Evolutionary conservation across 2,329 filamentous ascomycete species (phyloP).

Genomic region (Albifimbria verrucaria): DNA sequence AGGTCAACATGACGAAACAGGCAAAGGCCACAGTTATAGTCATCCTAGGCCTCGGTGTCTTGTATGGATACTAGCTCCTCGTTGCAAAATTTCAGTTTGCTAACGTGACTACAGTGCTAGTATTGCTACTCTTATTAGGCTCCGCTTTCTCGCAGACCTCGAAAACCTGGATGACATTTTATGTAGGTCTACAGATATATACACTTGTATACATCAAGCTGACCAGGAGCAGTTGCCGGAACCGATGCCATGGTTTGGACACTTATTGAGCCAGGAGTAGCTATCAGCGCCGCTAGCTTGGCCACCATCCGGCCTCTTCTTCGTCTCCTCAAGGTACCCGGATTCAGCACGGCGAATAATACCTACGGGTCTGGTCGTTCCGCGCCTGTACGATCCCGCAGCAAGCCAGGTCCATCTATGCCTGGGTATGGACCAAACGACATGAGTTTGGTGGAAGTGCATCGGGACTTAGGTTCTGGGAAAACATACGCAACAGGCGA

Average conservation of each 20-base stretch:
- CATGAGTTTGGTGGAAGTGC: constrained; percentile 29
- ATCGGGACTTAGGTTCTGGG: constrained; percentile 9
- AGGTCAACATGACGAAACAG: constrained; percentile 49
- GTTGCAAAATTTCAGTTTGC: neutral
- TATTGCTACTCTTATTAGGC: constrained; percentile 49
- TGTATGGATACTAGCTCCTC: constrained; percentile 29
- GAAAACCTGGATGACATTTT: constrained; percentile 43
- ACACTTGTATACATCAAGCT: constrained; percentile 10
- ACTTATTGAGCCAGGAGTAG: constrained; percentile 53
- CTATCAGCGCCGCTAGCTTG: constrained; percentile 51
- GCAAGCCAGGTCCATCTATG: constrained; percentile 23
- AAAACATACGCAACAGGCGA: neutral
- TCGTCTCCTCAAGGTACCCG: constrained; percentile 42
- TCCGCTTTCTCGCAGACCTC: constrained; percentile 45
- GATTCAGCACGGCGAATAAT: constrained; percentile 40
- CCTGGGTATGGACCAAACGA: constrained; percentile 33
- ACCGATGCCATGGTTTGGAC: constrained; percentile 56
- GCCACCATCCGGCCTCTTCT: constrained; percentile 54
- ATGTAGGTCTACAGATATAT: constrained; percentile 32
- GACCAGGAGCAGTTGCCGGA: constrained; percentile 34
- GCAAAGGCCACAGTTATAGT: constrained; percentile 49
- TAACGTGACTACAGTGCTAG: constrained; percentile 39
- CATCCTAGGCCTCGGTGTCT: constrained; percentile 48
- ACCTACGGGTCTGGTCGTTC: constrained; percentile 28
- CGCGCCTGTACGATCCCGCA: constrained; percentile 21